A percentile compares a stretch with the other conserved stretches of the same genome.
Evolutionary conservation across 495 filamentous ascomycete genomes (phyloP).

Genomic region (Niebla homalea): DNA sequence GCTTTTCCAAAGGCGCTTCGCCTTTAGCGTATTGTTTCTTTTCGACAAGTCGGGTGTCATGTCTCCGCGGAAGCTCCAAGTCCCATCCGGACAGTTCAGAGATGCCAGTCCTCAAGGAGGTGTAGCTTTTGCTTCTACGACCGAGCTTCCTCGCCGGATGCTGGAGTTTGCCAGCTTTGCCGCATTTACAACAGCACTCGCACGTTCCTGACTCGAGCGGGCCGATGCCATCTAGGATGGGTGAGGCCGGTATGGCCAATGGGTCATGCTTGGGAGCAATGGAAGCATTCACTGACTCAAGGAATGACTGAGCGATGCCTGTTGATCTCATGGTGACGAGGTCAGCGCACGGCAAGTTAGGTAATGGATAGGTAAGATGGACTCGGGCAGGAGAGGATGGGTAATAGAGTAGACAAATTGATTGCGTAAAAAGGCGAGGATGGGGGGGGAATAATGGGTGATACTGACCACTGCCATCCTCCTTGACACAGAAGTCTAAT

Average conservation of each 20-base stretch:
- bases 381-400: not conserved
- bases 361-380: constrained; percentile 14
- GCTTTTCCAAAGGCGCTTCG: constrained; percentile 41
- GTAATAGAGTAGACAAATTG: constrained; percentile 4
- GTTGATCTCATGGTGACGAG: constrained; percentile 19
- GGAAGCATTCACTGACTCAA: constrained; percentile 49
- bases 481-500: constrained; percentile 13
- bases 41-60: constrained; percentile 18
- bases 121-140: constrained; percentile 58
- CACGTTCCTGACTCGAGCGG: constrained; percentile 32
- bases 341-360: constrained; percentile 10
- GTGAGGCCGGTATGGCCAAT: constrained; percentile 23
- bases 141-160: constrained; percentile 47
- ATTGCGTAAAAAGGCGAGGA: constrained; percentile 4
- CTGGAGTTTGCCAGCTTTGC: constrained; percentile 61
- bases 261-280: constrained; percentile 36
- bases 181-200: constrained; percentile 57
- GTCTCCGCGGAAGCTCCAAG: constrained; percentile 32
- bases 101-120: constrained; percentile 44
- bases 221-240: constrained; percentile 13
- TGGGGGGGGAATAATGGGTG: not conserved
- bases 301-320: constrained; percentile 58
- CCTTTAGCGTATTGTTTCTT: constrained; percentile 19
- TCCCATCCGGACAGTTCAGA: constrained; percentile 37
- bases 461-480: constrained; percentile 15